Evolutionary conservation across 306 rosid genomes (phyloP).

Genomic region (Trifolium pratense): DNA sequence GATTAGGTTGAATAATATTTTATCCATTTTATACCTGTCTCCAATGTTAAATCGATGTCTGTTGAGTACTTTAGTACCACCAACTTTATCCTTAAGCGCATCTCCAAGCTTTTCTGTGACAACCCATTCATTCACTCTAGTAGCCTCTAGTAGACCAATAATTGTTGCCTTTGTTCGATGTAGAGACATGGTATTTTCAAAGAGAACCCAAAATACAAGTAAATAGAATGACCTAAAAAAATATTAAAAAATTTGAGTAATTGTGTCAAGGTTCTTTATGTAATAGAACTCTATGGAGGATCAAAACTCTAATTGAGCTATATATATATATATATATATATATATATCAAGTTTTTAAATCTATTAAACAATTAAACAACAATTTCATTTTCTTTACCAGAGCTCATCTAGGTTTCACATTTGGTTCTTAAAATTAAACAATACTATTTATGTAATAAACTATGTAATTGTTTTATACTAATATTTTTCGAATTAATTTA

Average conservation of each 20-base stretch:
- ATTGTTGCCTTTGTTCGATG: constrained; percentile 86
- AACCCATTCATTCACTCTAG: constrained; percentile 48
- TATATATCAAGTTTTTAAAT: too few relatives aligned
- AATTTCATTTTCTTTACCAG: too few relatives aligned
- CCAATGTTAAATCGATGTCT: constrained; percentile 60
- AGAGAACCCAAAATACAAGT: constrained; percentile 77
- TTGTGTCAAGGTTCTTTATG: not conserved
- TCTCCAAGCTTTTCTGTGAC: constrained; percentile 90
- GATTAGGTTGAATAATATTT: too few relatives aligned
- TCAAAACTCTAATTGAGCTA: too few relatives aligned
- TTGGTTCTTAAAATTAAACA: too few relatives aligned
- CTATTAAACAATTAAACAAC: too few relatives aligned
- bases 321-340: too few relatives aligned
- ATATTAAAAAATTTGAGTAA: constrained; percentile 17
- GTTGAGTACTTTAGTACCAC: constrained; percentile 46
- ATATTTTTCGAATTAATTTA: too few relatives aligned
- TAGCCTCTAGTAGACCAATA: constrained; percentile 71
- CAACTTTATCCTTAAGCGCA: constrained; percentile 58
- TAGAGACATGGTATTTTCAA: constrained; percentile 84
- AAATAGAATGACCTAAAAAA: constrained; percentile 76
- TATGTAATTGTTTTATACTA: too few relatives aligned
- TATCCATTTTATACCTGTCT: constrained; percentile 59
- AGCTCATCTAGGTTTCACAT: too few relatives aligned
- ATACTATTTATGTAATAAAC: too few relatives aligned
- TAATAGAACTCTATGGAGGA: too few relatives aligned